Evolutionary conservation across 176 grass and related monocot genomes (phyloP), one percentile per base, ranked within the genome.

Genomic region (Rhynchospora breviuscula): DNA sequence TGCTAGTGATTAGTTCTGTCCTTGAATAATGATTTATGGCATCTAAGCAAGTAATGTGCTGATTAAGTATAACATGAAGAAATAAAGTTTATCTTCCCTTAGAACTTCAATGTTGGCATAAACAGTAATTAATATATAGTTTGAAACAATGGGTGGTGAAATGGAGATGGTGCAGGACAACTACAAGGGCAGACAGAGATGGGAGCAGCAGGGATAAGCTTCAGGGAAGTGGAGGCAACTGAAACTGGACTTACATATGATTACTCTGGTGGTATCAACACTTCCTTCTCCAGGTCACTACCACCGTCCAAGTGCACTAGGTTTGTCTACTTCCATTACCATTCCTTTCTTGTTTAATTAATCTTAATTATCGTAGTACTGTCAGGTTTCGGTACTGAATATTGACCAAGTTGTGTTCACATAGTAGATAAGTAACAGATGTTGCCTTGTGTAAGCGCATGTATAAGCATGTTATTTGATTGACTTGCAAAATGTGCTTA

Each of bases 271-370:
- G 70, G 23, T 52, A 11, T 76, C 25, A 79, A 72, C 45, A 83
- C 87, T 68, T 58, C 78, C 46, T 80, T 85, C 62, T 82, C 84
- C 71, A 59, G 80, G 70, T 57, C 88, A 67, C 67, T 81, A 75
- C 54, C 63, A 84, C 75, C 83, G 6, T 25, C 63, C 81, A 87
- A 84, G 33, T 81, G 74, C 57, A 58, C 85, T 67, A 84, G 85
- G 88, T 90, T 29, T 90, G 71, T 85, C 47, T 56, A 17, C 19
- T 67, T 53, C 2, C 51, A 33, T 67, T 71, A 56, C 7, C 18
- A 7, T 71, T 19, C 48, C 25, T 44, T 69, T 84, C 22, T 31
- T 63, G 44, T 87, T 70, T 12, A 18, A 73, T 26, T 40, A n/a
- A n/a, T 68, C 47, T 23, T 51, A 43, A 10, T 74, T 51, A 22